Conservation (phyloP, 257 asterid genomes). For the Vinca minor region DNA sequence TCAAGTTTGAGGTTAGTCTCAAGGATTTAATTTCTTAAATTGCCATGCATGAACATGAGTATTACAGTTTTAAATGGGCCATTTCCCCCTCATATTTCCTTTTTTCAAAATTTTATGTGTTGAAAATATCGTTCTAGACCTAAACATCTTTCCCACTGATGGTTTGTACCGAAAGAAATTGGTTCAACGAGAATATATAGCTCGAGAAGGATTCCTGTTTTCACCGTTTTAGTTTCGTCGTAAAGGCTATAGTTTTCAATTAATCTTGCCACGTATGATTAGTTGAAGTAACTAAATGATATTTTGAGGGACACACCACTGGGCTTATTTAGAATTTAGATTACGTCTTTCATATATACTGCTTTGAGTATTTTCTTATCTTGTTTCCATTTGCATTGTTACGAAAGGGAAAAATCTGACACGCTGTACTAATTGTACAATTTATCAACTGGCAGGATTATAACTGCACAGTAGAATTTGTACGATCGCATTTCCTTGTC, state of each 20-base stretch:
- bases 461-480: slow-evolving; percentile 70
- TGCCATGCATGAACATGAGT: not conserved
- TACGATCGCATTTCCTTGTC: slow-evolving; percentile 89
- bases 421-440: not conserved
- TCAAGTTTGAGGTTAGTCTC: slow-evolving; percentile 76
- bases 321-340: not conserved
- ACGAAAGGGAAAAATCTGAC: not conserved
- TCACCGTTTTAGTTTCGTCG: not conserved
- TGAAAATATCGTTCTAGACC: not conserved
- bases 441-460: slow-evolving; percentile 51
- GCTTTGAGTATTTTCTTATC: not conserved
- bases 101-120: not conserved
- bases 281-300: not conserved
- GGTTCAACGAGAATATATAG: slow-evolving; percentile 3
- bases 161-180: not conserved
- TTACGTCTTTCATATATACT: not conserved
- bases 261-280: not conserved
- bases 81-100: not conserved
- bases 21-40: not conserved
- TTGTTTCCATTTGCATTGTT: not conserved
- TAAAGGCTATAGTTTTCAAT: not conserved
- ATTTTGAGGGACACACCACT: not conserved
- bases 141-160: not conserved
- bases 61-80: not conserved
- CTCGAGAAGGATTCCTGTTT: slow-evolving; percentile 1